Evolutionary conservation across 768 basidiomycete species (phyloP).

Genomic region (Pisolithus sp.): DNA sequence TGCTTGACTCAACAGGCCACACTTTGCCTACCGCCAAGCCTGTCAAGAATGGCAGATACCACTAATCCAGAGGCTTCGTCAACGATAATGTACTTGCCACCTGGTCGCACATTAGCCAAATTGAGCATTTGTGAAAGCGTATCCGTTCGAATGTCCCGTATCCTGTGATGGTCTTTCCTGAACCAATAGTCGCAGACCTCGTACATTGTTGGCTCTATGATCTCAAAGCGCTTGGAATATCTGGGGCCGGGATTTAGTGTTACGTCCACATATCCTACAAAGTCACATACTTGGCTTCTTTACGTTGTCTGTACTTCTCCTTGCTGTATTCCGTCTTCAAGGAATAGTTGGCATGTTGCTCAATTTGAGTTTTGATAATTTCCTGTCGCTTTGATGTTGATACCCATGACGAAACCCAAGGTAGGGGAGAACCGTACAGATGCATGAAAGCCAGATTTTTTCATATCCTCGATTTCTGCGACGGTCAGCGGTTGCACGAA

Average conservation of each 20-base stretch:
- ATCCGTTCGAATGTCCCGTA: slow-evolving; percentile 82
- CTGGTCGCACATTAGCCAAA: slow-evolving; percentile 76
- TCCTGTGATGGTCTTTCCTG: slow-evolving; percentile 70
- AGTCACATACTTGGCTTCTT: slow-evolving; percentile 82
- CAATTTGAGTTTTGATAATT: slow-evolving; percentile 92
- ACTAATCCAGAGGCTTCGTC: slow-evolving; percentile 90
- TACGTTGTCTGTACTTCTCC: slow-evolving; percentile 95
- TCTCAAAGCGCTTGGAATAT: slow-evolving; percentile 81
- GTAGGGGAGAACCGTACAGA: slow-evolving; percentile 41
- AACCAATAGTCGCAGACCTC: slow-evolving; percentile 91
- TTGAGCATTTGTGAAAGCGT: slow-evolving; percentile 84
- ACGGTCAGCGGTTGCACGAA: slow-evolving; percentile 78
- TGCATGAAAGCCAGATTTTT: slow-evolving; percentile 75
- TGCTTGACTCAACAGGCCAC: background rate
- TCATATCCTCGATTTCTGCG: slow-evolving; percentile 78
- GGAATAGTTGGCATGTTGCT: slow-evolving; percentile 84
- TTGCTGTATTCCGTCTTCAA: slow-evolving; percentile 98
- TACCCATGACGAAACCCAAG: slow-evolving; percentile 3
- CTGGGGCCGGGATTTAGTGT: slow-evolving; percentile 33
- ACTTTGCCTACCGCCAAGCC: slow-evolving; percentile 65
- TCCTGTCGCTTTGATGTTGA: slow-evolving; percentile 47
- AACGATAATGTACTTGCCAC: slow-evolving; percentile 81
- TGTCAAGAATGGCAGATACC: slow-evolving; percentile 76
- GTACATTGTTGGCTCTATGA: slow-evolving; percentile 79
- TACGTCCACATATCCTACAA: background rate